Evolutionary conservation across 108 stramenopile species (phyloP).

Genomic region (Cyclostephanos invisitatus): DNA sequence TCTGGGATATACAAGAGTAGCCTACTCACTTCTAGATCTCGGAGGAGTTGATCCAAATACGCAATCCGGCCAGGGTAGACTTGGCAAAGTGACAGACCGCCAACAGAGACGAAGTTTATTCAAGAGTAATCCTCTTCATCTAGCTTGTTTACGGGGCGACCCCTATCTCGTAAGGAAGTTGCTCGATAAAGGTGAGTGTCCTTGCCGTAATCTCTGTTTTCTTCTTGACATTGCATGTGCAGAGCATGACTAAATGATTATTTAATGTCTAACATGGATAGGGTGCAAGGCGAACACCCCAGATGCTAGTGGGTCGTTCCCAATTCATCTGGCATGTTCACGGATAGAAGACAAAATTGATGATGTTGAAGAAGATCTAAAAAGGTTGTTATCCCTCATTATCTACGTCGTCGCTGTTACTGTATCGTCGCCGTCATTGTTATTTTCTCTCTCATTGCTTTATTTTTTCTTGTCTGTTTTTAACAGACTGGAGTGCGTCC

Average conservation of each 20-base stretch:
- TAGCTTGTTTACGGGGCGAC: conserved; percentile 70
- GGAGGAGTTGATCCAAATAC: conserved; percentile 74
- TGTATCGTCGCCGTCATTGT: too few relatives aligned
- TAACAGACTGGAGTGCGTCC: conserved; percentile 59
- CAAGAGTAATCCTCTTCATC: conserved; percentile 69
- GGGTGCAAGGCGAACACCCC: conserved; percentile 67
- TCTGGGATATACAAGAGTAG: conserved; percentile 50
- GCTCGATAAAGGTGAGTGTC: conserved; percentile 44
- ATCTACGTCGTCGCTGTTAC: too few relatives aligned
- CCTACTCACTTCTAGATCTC: conserved; percentile 54
- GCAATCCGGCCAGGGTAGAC: conserved; percentile 35
- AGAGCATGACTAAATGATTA: neutral
- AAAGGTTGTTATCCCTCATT: too few relatives aligned
- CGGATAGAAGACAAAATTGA: conserved; percentile 19
- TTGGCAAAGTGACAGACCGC: conserved; percentile 39
- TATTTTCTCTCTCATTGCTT: too few relatives aligned
- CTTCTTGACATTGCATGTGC: neutral
- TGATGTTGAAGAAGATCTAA: conserved; percentile 46
- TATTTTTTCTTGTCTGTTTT: neutral
- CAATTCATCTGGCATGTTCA: conserved; percentile 76
- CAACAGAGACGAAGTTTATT: conserved; percentile 45
- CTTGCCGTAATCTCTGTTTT: neutral
- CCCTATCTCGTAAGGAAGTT: conserved; percentile 50
- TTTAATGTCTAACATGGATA: neutral
- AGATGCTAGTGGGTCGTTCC: conserved; percentile 70